A percentile compares a stretch with the other conserved stretches of the same genome.
These are phyloP conservation scores for Deinandra increscens DNA, from an alignment of 129 eudicot genomes.

Conservation along the genomic window DNA sequence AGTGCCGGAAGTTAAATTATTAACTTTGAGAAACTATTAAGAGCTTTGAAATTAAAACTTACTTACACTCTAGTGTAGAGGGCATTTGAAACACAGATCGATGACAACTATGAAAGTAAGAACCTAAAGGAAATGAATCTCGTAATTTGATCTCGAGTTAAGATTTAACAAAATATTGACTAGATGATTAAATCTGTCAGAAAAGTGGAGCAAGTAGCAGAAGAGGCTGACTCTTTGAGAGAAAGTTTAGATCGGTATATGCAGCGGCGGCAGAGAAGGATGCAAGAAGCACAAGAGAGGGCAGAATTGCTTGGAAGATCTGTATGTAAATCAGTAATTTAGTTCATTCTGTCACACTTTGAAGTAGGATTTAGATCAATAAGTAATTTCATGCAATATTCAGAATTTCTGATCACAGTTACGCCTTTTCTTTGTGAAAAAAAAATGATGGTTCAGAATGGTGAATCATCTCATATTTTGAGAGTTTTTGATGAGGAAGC, in stretches of 20 bases:
- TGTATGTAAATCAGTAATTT: conserved; percentile 43
- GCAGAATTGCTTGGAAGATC: conserved; percentile 94
- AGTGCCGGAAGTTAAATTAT: no score
- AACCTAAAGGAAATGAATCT: neutral
- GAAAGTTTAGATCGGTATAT: conserved; percentile 78
- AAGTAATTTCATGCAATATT: conserved; percentile 11
- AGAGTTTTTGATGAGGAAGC: conserved; percentile 93
- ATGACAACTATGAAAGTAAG: neutral
- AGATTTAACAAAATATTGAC: conserved; percentile 1
- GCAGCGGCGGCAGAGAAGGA: conserved; percentile 65
- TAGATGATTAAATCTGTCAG: conserved; percentile 41
- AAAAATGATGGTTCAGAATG: conserved; percentile 49
- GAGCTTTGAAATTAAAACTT: neutral
- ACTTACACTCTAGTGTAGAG: neutral
- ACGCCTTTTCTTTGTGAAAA: conserved; percentile 1
- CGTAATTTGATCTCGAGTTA: conserved; percentile 12
- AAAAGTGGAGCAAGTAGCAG: conserved; percentile 94
- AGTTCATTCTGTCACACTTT: neutral
- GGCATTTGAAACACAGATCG: conserved; percentile 5
- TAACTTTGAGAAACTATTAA: neutral
- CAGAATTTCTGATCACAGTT: neutral
- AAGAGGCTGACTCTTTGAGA: conserved; percentile 90
- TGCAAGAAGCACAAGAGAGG: conserved; percentile 91
- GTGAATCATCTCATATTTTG: conserved; percentile 88
- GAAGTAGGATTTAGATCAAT: conserved; percentile 9